Percentiles rank a stretch among this genome's conserved stretches.
Conservation (phyloP, 2,329 filamentous ascomycete genomes). For the Grosmannia serpens region DNA sequence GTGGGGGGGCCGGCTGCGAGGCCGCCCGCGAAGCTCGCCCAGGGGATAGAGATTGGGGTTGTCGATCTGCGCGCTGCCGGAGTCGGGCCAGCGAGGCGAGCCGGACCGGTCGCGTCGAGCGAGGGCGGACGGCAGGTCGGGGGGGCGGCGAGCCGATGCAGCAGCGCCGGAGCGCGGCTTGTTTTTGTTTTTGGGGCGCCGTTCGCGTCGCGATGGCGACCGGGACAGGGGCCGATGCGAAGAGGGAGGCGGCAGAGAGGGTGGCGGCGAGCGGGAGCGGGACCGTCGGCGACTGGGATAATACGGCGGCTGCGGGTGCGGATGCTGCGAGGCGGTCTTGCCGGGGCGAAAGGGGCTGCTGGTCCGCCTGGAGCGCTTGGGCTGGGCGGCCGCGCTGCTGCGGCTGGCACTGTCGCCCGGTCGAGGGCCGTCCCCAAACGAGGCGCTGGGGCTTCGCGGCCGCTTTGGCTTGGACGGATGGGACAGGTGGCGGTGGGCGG, state of each 20-base stretch:
- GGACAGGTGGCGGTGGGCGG: neutral
- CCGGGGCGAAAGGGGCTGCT: constrained; percentile 2
- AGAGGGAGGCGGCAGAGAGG: neutral
- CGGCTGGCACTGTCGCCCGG: neutral
- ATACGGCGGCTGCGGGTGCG: neutral
- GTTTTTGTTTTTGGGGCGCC: neutral
- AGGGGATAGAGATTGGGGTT: constrained; percentile 11
- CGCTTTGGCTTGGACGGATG: constrained; percentile 12
- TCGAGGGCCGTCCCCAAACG: constrained; percentile 4
- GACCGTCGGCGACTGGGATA: neutral
- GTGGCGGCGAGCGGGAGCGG: constrained; percentile 1
- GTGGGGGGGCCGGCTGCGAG: constrained; percentile 6
- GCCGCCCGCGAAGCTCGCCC: constrained; percentile 13
- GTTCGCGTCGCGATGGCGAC: neutral
- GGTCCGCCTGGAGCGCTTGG: constrained; percentile 9
- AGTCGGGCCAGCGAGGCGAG: constrained; percentile 12
- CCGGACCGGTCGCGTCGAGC: constrained; percentile 16
- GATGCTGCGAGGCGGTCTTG: neutral
- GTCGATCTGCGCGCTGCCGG: constrained; percentile 4
- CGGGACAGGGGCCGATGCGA: neutral
- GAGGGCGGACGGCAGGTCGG: constrained; percentile 3
- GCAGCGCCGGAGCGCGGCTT: constrained; percentile 1
- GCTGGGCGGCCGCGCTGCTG: constrained; percentile 5
- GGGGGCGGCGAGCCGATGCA: constrained; percentile 11
- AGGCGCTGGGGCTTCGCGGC: constrained; percentile 17